Percentiles rank a stretch among this genome's conserved stretches.
These are phyloP conservation scores for Hansfordia pulvinata DNA, from an alignment of 2,329 filamentous ascomycete species.

Conservation along the genomic window DNA sequence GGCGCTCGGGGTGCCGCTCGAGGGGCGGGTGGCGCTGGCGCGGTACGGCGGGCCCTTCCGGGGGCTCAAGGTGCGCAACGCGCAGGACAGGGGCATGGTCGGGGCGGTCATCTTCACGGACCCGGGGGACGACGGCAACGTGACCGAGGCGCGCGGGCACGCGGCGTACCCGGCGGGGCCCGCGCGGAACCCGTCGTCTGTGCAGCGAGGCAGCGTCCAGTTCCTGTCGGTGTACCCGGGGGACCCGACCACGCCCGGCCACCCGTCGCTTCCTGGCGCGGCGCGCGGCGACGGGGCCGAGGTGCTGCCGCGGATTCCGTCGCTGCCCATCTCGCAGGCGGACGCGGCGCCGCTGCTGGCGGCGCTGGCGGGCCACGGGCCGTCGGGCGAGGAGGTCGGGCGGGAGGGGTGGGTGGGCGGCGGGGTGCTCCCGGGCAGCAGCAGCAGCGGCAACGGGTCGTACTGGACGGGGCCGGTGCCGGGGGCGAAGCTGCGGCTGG, in stretches of 20 bases:
- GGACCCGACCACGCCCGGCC: slow-evolving; percentile 71
- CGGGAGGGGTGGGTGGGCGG: slow-evolving; percentile 42
- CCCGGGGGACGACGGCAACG: slow-evolving; percentile 60
- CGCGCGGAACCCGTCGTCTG: slow-evolving; percentile 61
- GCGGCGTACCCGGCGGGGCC: slow-evolving; percentile 63
- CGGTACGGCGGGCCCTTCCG: slow-evolving; percentile 70
- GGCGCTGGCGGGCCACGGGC: slow-evolving; percentile 63
- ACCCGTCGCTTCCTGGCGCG: slow-evolving; percentile 61
- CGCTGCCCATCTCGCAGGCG: slow-evolving; percentile 65
- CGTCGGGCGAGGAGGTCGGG: slow-evolving; percentile 53
- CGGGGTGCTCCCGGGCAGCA: too few species aligned
- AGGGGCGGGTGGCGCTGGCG: slow-evolving; percentile 66
- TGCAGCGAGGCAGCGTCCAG: slow-evolving; percentile 66
- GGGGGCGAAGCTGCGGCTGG: slow-evolving; percentile 45
- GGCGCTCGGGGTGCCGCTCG: slow-evolving; percentile 51
- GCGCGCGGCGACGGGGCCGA: slow-evolving; percentile 48
- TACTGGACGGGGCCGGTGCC: slow-evolving; percentile 33
- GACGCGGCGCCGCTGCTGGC: slow-evolving; percentile 68
- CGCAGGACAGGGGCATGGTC: slow-evolving; percentile 64
- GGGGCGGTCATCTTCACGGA: slow-evolving; percentile 62
- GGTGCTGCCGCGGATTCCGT: slow-evolving; percentile 63
- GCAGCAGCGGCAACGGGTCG: slow-evolving; percentile 25
- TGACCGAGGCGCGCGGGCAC: slow-evolving; percentile 63
- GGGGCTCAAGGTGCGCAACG: slow-evolving; percentile 72
- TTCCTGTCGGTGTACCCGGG: slow-evolving; percentile 49